These are phyloP conservation scores for Piloderma croceum DNA, from an alignment of 768 basidiomycete species.

Conservation along the genomic window DNA sequence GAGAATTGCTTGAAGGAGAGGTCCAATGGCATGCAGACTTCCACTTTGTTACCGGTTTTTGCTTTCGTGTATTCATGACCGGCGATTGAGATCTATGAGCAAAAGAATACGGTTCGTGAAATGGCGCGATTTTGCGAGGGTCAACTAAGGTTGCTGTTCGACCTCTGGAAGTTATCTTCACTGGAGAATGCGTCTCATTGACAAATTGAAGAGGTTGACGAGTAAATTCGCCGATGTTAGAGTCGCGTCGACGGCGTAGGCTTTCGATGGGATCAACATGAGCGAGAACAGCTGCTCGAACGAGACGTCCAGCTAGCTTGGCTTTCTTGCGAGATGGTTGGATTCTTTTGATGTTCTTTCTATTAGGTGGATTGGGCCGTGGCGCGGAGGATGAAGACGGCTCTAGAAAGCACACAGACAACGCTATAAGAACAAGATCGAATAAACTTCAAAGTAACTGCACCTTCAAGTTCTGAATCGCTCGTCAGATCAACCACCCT, in stretches of 20 bases:
- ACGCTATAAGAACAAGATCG: too few relatives aligned
- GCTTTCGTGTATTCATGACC: not conserved
- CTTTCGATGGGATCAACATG: slow-evolving; percentile 27
- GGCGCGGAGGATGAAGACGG: too few relatives aligned
- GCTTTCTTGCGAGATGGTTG: slow-evolving; percentile 16
- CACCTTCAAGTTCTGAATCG: too few relatives aligned
- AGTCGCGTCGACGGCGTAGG: slow-evolving; percentile 14
- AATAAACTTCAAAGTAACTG: too few relatives aligned
- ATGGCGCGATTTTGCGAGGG: slow-evolving; percentile 27
- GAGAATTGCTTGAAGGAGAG: too few relatives aligned
- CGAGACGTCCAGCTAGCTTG: slow-evolving; percentile 27
- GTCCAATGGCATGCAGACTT: too few relatives aligned
- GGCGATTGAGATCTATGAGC: slow-evolving; percentile 1
- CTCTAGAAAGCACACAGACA: too few relatives aligned
- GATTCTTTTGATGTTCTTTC: too few relatives aligned
- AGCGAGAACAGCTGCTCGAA: slow-evolving; percentile 31
- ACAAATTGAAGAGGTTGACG: slow-evolving; percentile 26
- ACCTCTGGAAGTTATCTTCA: slow-evolving; percentile 4
- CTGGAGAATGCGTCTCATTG: slow-evolving; percentile 7
- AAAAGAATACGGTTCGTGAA: slow-evolving; percentile 20
- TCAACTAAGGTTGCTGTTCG: slow-evolving; percentile 26
- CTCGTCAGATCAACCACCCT: too few relatives aligned
- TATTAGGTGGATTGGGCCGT: too few relatives aligned
- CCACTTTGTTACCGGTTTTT: not conserved
- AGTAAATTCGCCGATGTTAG: too few relatives aligned